Base-by-base conservation (phyloP, 2,329 filamentous ascomycete genomes). In the Aureobasidium melanogenum region DNA sequence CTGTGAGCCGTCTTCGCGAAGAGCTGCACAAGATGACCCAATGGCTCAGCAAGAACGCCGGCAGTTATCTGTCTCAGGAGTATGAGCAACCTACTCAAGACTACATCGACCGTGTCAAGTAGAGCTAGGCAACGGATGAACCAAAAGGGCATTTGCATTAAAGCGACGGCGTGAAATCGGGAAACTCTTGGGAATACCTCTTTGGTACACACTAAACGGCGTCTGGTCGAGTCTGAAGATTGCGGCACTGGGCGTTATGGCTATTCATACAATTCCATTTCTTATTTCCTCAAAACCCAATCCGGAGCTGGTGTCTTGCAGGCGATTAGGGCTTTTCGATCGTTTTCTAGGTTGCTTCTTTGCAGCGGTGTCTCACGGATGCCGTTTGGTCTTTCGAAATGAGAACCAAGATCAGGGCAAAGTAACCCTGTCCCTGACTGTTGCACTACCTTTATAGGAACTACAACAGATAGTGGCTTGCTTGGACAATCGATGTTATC, bases 1-100 rank as follows among this genome's bases (percentile, higher is more conserved):
- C 91, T 2, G 90, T 96, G 44, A 88, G 87, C 64, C 88, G 91
- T 50, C 84, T 97, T 28, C 87, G 91, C 14, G 91, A 97, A 69
- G 94, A 99, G 73, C 82, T 99, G 17, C 82, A 84, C 67, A 93
- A 91, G 74, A 87, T 99, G 74, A 90, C 88, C 12, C 81, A 84
- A 59, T 99, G 92, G 91, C 80, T 99, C 60, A 84, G 87, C 63
- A 88, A 87, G 67, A 85, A 93, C 69, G 85, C 87, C 15, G 80
- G 84, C 62, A 83, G 83, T 26, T 96, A 94, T 75, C 96, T 99
- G 70, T 81, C 85, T 62, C 83, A 77, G 62, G 83, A 88, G 68
- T 94, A 94, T 70, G 88, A 91, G 75, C 85, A 83, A 30, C 87
- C 88, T 0, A 82, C 82, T 14, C 80, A 84, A 65, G 85, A 88